Conservation (phyloP, 2,329 filamentous ascomycete genomes). For the Helotiales sp. region DNA sequence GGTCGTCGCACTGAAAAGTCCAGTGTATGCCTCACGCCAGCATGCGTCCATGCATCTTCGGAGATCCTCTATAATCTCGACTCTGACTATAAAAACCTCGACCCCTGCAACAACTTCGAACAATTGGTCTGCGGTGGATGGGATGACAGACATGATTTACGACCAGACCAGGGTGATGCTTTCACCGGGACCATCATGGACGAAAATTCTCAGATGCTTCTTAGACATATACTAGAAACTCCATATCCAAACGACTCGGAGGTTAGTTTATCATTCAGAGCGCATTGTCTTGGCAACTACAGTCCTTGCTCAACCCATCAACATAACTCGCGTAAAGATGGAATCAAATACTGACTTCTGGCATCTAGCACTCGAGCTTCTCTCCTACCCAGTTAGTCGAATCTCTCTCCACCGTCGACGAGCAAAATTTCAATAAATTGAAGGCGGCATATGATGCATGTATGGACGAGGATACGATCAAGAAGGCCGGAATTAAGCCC, state of each 20-base stretch:
- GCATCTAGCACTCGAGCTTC: conserved; percentile 48
- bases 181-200: conserved; percentile 62
- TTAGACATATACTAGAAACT: conserved; percentile 64
- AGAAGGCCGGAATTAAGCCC: conserved; percentile 54
- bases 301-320: too few relatives aligned
- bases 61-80: conserved; percentile 62
- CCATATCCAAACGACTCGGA: conserved; percentile 47
- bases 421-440: conserved; percentile 66
- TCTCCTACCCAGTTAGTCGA: conserved; percentile 43
- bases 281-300: background rate
- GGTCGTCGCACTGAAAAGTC: conserved; percentile 14
- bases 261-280: conserved; percentile 25
- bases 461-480: conserved; percentile 59
- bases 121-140: conserved; percentile 68
- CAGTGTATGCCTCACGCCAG: conserved; percentile 53
- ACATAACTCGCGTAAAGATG: background rate
- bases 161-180: conserved; percentile 60
- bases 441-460: conserved; percentile 66
- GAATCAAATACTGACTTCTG: background rate
- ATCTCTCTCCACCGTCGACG: conserved; percentile 46
- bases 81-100: conserved; percentile 60
- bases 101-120: conserved; percentile 70
- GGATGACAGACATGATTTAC: conserved; percentile 62
- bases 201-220: conserved; percentile 57
- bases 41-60: conserved; percentile 63